Evolutionary conservation across 1,139 yeast species (phyloP).

Genomic region (Tardiomyces blankii): DNA sequence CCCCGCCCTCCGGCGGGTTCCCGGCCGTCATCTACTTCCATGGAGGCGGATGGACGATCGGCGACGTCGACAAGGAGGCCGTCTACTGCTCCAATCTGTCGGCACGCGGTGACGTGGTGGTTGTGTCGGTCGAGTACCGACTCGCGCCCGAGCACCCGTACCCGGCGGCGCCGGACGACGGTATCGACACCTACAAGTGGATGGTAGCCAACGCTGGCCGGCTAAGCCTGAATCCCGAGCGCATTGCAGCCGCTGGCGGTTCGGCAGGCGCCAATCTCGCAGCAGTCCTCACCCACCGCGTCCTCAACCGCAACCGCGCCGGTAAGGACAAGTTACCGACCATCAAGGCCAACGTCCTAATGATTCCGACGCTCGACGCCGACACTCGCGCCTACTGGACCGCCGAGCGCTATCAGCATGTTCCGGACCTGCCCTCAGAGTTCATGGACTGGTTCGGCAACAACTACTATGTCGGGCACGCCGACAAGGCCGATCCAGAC

Average conservation of each 20-base stretch:
- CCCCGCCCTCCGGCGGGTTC: not conserved
- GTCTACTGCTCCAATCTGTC: constrained; percentile 17
- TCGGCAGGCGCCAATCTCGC: not conserved
- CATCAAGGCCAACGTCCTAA: not conserved
- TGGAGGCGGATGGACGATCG: constrained; percentile 28
- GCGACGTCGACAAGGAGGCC: constrained; percentile 22
- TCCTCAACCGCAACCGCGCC: not conserved
- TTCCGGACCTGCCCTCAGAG: not conserved
- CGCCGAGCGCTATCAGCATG: not conserved
- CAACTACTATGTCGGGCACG: not conserved
- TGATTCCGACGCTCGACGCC: not conserved
- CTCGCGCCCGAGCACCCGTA: constrained; percentile 40
- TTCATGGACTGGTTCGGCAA: not conserved
- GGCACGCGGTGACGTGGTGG: constrained; percentile 20
- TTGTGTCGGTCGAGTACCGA: constrained; percentile 26
- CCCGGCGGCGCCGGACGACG: constrained; percentile 40
- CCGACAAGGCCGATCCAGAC: not conserved
- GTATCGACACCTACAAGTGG: constrained; percentile 27
- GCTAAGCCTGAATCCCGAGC: not conserved
- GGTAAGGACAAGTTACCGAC: not conserved
- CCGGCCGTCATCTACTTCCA: constrained; percentile 19
- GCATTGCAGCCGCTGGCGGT: not conserved
- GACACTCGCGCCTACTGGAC: not conserved
- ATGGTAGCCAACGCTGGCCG: not conserved
- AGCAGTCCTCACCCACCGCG: not conserved